Evolutionary conservation across 2,329 filamentous ascomycete genomes (phyloP).

Genomic region (Spiromastix sp.): DNA sequence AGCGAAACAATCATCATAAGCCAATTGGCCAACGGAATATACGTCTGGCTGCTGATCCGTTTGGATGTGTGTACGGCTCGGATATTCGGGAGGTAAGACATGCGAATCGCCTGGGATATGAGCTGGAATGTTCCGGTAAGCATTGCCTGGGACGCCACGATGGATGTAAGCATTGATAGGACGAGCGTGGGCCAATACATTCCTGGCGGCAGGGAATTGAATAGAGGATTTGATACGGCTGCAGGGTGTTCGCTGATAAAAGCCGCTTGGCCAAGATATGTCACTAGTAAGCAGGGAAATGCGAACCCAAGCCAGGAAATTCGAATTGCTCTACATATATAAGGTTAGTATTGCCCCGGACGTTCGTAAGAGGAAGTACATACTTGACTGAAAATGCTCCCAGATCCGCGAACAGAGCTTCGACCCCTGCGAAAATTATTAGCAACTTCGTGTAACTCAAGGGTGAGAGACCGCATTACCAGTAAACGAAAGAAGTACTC

Average conservation of each 20-base stretch:
- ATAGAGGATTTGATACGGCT: conserved; percentile 64
- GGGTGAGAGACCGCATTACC: no score
- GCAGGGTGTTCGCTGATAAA: conserved; percentile 52
- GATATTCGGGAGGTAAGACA: conserved; percentile 66
- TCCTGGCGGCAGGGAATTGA: conserved; percentile 56
- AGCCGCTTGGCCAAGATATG: conserved; percentile 64
- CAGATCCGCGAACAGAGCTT: conserved; percentile 67
- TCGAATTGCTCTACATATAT: conserved; percentile 48
- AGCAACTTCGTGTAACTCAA: no score
- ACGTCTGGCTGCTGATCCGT: conserved; percentile 63
- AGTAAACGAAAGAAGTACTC: conserved; percentile 64
- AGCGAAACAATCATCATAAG: conserved; percentile 65
- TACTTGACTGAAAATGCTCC: conserved; percentile 49
- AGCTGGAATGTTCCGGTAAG: conserved; percentile 66
- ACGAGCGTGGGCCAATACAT: conserved; percentile 59
- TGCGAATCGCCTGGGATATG: conserved; percentile 61
- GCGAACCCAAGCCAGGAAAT: conserved; percentile 60
- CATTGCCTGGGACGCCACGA: conserved; percentile 69
- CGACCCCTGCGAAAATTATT: no score
- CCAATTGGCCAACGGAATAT: conserved; percentile 68
- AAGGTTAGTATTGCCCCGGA: conserved; percentile 8
- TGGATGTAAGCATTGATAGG: conserved; percentile 57
- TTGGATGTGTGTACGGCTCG: conserved; percentile 61
- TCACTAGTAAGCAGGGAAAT: conserved; percentile 52
- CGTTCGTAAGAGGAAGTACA: conserved; percentile 30